Conservation (phyloP, 1,139 yeast genomes). For the Saccharomyces hybrid region DNA sequence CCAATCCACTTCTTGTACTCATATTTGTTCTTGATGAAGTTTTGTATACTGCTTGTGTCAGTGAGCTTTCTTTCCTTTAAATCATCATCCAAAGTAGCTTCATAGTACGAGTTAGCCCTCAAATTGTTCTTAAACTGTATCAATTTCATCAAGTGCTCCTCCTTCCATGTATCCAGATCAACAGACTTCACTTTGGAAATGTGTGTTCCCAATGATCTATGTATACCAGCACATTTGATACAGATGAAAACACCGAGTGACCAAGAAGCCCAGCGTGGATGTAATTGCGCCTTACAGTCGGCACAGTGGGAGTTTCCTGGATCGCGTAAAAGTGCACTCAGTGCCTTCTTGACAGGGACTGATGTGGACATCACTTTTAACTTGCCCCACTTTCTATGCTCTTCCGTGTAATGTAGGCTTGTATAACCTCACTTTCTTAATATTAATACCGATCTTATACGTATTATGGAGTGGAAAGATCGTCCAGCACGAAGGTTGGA, state of each 20-base stretch:
- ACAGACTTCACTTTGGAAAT: slow-evolving; percentile 81
- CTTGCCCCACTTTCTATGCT: not conserved
- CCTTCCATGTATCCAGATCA: slow-evolving; percentile 95
- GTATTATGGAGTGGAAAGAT: not conserved
- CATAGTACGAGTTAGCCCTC: slow-evolving; percentile 72
- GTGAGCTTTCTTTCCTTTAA: slow-evolving; percentile 9
- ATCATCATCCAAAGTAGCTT: slow-evolving; percentile 44
- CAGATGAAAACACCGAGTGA: slow-evolving; percentile 87
- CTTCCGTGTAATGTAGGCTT: too few species aligned
- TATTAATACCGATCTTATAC: not conserved
- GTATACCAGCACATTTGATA: slow-evolving; percentile 91
- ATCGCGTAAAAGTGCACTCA: slow-evolving; percentile 67
- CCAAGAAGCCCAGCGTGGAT: slow-evolving; percentile 99
- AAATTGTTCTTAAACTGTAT: slow-evolving; percentile 79
- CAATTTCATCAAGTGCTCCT: slow-evolving; percentile 79
- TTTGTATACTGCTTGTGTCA: slow-evolving; percentile 78
- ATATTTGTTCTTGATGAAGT: slow-evolving; percentile 85
- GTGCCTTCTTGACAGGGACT: slow-evolving; percentile 38
- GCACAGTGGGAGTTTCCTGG: slow-evolving; percentile 74
- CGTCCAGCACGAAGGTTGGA: not conserved
- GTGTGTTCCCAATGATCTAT: slow-evolving; percentile 92
- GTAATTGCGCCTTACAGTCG: slow-evolving; percentile 82
- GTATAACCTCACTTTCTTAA: not conserved
- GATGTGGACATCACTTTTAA: slow-evolving; percentile 18
- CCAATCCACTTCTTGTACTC: slow-evolving; percentile 81